Evolutionary conservation across 1,139 yeast species (phyloP).

Genomic region (Candida albicans): DNA sequence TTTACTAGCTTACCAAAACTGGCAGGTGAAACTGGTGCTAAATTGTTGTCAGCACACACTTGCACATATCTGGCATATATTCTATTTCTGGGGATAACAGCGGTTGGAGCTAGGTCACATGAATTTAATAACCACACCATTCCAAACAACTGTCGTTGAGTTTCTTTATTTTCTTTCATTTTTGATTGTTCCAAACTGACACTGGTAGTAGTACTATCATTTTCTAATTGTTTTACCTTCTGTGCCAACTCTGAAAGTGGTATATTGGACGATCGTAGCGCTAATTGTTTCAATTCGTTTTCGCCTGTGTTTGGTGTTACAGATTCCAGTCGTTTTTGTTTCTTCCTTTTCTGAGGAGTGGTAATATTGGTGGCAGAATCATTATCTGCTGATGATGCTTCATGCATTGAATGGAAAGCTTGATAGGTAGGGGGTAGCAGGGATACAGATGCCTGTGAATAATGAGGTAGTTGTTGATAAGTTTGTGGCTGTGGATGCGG

Average conservation of each 20-base stretch:
- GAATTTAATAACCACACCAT: conserved; percentile 75
- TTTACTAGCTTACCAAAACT: conserved; percentile 84
- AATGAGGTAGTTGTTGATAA: conserved; percentile 4
- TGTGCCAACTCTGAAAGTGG: conserved; percentile 55
- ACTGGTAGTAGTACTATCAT: conserved; percentile 20
- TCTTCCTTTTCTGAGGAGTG: conserved; percentile 21
- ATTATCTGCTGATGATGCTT: conserved; percentile 5
- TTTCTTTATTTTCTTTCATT: conserved; percentile 44
- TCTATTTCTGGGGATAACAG: conserved; percentile 81
- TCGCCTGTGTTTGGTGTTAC: conserved; percentile 33
- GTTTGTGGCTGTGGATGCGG: neutral
- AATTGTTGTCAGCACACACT: conserved; percentile 62
- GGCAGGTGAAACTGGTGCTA: conserved; percentile 82
- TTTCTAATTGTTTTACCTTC: conserved; percentile 48
- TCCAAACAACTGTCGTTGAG: conserved; percentile 76
- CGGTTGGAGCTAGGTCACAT: conserved; percentile 62
- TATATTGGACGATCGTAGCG: conserved; percentile 40
- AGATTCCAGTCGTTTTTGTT: conserved; percentile 23
- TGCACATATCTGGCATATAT: conserved; percentile 80
- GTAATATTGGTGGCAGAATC: conserved; percentile 10
- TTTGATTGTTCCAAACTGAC: conserved; percentile 11
- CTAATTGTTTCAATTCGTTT: conserved; percentile 48
- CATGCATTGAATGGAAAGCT: conserved; percentile 1
- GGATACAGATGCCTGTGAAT: conserved; percentile 3
- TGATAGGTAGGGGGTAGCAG: conserved; percentile 1